These are phyloP conservation scores for Melastoma malabathricum DNA, from an alignment of 345 rosid species.

Conservation along the genomic window DNA sequence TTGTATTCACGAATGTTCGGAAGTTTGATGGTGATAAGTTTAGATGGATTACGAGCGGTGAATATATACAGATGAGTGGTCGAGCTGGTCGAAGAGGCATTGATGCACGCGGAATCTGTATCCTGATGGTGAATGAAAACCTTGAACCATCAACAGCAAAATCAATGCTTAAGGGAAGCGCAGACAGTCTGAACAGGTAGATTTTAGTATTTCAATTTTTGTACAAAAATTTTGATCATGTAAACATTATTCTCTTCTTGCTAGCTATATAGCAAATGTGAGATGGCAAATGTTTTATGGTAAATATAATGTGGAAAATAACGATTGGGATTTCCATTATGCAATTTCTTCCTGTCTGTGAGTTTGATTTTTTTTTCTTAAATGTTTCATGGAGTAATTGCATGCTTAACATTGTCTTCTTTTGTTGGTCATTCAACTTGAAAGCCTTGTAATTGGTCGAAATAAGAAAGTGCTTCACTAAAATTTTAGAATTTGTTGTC, in stretches of 20 bases:
- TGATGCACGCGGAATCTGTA: constrained; percentile 87
- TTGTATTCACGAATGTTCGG: constrained; percentile 94
- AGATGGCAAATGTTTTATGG: too few species aligned
- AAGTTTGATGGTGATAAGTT: constrained; percentile 98
- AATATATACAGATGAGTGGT: constrained; percentile 97
- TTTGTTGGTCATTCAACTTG: too few species aligned
- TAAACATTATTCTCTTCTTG: neutral
- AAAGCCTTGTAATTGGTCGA: too few species aligned
- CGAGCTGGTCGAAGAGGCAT: constrained; percentile 99
- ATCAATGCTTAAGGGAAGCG: constrained; percentile 85
- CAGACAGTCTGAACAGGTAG: constrained; percentile 96
- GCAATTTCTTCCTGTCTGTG: too few species aligned
- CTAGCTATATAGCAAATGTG: too few species aligned
- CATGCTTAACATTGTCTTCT: too few species aligned
- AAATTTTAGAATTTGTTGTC: too few species aligned
- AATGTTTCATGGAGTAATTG: too few species aligned
- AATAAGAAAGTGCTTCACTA: too few species aligned
- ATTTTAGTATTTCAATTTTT: constrained; percentile 6
- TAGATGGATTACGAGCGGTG: constrained; percentile 97
- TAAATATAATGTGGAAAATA: too few species aligned
- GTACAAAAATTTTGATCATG: constrained; percentile 3
- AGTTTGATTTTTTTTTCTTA: too few species aligned
- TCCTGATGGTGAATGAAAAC: constrained; percentile 95
- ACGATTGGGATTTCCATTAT: too few species aligned
- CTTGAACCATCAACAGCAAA: constrained; percentile 94